Percentiles rank a stretch among this genome's conserved stretches.
Conservation (phyloP, 768 basidiomycete genomes). For the Tephrocybe sp. region DNA sequence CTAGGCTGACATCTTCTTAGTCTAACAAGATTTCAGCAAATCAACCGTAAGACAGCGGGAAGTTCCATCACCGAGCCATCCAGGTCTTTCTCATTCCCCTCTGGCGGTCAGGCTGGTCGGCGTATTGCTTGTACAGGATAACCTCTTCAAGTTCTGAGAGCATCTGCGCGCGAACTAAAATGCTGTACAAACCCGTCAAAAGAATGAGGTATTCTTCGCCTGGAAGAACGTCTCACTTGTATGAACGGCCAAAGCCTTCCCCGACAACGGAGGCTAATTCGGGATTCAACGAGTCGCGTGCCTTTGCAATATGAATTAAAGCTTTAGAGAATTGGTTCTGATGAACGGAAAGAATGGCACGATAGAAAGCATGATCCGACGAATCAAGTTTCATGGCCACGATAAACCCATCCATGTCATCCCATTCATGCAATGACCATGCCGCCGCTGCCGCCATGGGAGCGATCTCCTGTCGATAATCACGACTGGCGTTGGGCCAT, state of each 20-base stretch:
- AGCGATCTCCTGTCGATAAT: conserved; percentile 86
- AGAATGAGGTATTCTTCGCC: too few species aligned
- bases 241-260: conserved; percentile 93
- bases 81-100: conserved; percentile 88
- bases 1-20: conserved; percentile 95
- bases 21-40: conserved; percentile 35
- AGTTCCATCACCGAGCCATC: conserved; percentile 78
- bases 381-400: conserved; percentile 89
- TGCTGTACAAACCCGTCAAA: conserved; percentile 52
- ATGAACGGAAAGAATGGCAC: conserved; percentile 92
- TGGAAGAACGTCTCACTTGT: too few species aligned
- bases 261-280: conserved; percentile 89
- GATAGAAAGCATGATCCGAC: conserved; percentile 92
- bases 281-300: conserved; percentile 87
- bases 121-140: conserved; percentile 90
- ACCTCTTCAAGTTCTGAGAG: conserved; percentile 97
- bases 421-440: conserved; percentile 97
- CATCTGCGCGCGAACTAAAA: conserved; percentile 97
- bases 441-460: conserved; percentile 96
- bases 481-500: conserved; percentile 80
- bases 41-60: not conserved
- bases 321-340: conserved; percentile 95
- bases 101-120: conserved; percentile 92
- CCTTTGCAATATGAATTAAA: conserved; percentile 83
- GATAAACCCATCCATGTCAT: conserved; percentile 97